Evolutionary conservation across 2,329 filamentous ascomycete genomes (phyloP).

Genomic region (Sarocladium strictum): DNA sequence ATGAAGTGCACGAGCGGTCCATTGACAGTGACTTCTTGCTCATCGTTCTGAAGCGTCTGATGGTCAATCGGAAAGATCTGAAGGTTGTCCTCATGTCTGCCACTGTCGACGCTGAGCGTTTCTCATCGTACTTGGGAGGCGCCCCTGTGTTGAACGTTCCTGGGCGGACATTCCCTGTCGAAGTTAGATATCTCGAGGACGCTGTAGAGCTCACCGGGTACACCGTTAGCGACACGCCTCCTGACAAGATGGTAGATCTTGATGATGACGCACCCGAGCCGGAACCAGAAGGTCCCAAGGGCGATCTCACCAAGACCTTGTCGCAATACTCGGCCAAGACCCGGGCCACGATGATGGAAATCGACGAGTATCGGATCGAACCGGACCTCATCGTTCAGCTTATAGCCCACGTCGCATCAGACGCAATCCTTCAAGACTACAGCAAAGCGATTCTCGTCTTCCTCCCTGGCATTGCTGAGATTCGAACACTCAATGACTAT

Average conservation of each 20-base stretch:
- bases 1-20: conserved; percentile 92
- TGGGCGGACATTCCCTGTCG: conserved; percentile 87
- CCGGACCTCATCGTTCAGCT: conserved; percentile 80
- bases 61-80: conserved; percentile 70
- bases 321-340: conserved; percentile 72
- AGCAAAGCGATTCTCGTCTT: conserved; percentile 94
- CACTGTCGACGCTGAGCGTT: conserved; percentile 86
- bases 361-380: conserved; percentile 90
- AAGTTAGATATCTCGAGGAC: conserved; percentile 85
- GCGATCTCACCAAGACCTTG: conserved; percentile 58
- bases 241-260: conserved; percentile 53
- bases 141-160: conserved; percentile 88
- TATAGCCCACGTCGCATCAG: conserved; percentile 67
- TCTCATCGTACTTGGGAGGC: conserved; percentile 79
- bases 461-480: conserved; percentile 89
- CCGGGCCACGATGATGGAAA: conserved; percentile 63
- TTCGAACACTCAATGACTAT: conserved; percentile 80
- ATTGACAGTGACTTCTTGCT: conserved; percentile 97
- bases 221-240: conserved; percentile 34
- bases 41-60: conserved; percentile 80
- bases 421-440: conserved; percentile 60
- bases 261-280: conserved; percentile 53
- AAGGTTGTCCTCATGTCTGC: conserved; percentile 97
- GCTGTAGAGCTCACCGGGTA: conserved; percentile 84
- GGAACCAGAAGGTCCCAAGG: conserved; percentile 45